Conservation (phyloP, 139 green algal genomes). For the Chlamydomonas applanata region DNA sequence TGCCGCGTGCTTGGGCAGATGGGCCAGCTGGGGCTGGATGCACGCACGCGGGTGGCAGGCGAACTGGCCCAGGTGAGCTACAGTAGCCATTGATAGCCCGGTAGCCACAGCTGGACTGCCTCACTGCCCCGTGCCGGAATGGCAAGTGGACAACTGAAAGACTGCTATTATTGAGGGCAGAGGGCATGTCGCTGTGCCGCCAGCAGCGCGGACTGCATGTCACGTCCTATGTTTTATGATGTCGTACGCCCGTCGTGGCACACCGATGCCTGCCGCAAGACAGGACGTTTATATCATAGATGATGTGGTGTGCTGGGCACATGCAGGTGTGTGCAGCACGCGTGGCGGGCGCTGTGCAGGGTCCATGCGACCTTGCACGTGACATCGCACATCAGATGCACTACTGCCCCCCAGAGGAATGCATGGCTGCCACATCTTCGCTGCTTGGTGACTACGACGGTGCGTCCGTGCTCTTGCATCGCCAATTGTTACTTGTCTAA, state of each 20-base stretch:
- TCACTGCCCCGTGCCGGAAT: no score
- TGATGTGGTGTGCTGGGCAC: no score
- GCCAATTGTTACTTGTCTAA: neutral
- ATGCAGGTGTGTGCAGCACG: constrained; percentile 26
- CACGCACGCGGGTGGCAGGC: neutral
- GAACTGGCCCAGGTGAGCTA: constrained; percentile 24
- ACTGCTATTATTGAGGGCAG: no score
- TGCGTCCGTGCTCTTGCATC: neutral
- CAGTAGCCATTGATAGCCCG: no score
- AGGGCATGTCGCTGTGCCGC: no score
- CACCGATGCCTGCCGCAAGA: no score
- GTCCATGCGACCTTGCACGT: constrained; percentile 23
- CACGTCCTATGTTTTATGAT: no score
- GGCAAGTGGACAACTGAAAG: no score
- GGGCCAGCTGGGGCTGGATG: neutral
- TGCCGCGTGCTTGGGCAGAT: constrained; percentile 24
- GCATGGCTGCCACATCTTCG: constrained; percentile 24
- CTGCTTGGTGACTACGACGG: constrained; percentile 35
- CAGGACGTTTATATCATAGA: no score
- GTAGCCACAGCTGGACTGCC: no score
- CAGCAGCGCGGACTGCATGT: no score
- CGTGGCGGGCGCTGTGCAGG: constrained; percentile 19
- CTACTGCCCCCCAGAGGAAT: constrained; percentile 19
- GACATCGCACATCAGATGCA: constrained; percentile 29
- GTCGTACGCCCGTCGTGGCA: no score